Conservation (phyloP, 495 filamentous ascomycete genomes). For the Penicillium waksmanii region DNA sequence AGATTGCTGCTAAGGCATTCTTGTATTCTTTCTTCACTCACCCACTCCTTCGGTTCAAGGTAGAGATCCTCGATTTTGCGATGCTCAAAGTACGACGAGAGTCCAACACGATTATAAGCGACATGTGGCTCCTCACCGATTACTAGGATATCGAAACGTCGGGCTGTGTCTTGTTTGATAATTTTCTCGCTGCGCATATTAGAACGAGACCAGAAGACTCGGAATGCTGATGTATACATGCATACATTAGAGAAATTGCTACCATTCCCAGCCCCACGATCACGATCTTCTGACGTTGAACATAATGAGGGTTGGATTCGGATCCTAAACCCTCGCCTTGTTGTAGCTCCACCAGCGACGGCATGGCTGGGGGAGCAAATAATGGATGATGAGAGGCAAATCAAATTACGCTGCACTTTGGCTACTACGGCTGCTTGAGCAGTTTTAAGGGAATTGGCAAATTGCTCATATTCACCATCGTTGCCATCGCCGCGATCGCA, state of each 20-base stretch:
- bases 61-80: slow-evolving; percentile 89
- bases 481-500: neutral
- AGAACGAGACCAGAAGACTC: neutral
- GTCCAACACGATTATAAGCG: slow-evolving; percentile 95
- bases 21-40: slow-evolving; percentile 39
- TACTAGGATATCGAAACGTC: slow-evolving; percentile 84
- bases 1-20: no score
- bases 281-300: slow-evolving; percentile 68
- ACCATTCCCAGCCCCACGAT: slow-evolving; percentile 96
- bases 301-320: slow-evolving; percentile 7
- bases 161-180: slow-evolving; percentile 79
- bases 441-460: slow-evolving; percentile 19
- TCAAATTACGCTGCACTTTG: slow-evolving; percentile 5
- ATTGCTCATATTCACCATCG: neutral
- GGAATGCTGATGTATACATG: neutral
- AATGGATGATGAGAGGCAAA: neutral
- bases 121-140: slow-evolving; percentile 92
- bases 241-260: slow-evolving; percentile 90
- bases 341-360: slow-evolving; percentile 38
- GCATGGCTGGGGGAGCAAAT: slow-evolving; percentile 28
- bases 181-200: slow-evolving; percentile 72
- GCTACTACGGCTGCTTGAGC: slow-evolving; percentile 8
- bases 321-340: slow-evolving; percentile 30
- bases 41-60: slow-evolving; percentile 89
- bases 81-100: slow-evolving; percentile 92